These are phyloP conservation scores for Yamadazyma siamensis DNA, from an alignment of 1,139 yeast species.

Conservation along the genomic window DNA sequence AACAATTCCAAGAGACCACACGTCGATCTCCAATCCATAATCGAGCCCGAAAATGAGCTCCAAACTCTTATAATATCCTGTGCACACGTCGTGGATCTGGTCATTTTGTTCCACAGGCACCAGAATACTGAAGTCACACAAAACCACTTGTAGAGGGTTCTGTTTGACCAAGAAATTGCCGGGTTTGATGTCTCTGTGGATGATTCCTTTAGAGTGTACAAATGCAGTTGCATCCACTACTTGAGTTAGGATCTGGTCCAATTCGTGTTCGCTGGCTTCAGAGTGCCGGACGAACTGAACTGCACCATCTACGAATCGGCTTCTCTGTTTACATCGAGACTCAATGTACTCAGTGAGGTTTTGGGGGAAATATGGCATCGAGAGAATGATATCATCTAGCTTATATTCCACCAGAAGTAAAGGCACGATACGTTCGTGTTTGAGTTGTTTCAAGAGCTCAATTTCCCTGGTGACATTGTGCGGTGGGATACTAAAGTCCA, in stretches of 20 bases:
- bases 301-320: conserved; percentile 9
- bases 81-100: conserved; percentile 57
- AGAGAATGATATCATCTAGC: conserved; percentile 34
- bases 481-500: conserved; percentile 35
- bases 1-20: conserved; percentile 78
- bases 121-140: conserved; percentile 82
- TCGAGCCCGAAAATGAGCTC: conserved; percentile 71
- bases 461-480: conserved; percentile 38
- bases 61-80: conserved; percentile 80
- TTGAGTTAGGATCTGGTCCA: conserved; percentile 17
- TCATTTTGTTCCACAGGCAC: conserved; percentile 44
- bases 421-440: conserved; percentile 21
- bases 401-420: conserved; percentile 21
- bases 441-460: conserved; percentile 20
- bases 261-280: conserved; percentile 14
- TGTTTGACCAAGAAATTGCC: conserved; percentile 56
- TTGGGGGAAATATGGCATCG: conserved; percentile 28
- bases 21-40: conserved; percentile 65
- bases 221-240: conserved; percentile 21
- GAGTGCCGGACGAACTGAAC: conserved; percentile 9
- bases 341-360: conserved; percentile 26
- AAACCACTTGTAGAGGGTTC: conserved; percentile 33
- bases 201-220: conserved; percentile 51
- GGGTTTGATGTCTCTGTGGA: conserved; percentile 88
- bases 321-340: conserved; percentile 11